Evolutionary conservation across 2,329 filamentous ascomycete genomes (phyloP), one percentile per base, ranked within the genome.

Genomic region (Colletotrichum euphorbiae): DNA sequence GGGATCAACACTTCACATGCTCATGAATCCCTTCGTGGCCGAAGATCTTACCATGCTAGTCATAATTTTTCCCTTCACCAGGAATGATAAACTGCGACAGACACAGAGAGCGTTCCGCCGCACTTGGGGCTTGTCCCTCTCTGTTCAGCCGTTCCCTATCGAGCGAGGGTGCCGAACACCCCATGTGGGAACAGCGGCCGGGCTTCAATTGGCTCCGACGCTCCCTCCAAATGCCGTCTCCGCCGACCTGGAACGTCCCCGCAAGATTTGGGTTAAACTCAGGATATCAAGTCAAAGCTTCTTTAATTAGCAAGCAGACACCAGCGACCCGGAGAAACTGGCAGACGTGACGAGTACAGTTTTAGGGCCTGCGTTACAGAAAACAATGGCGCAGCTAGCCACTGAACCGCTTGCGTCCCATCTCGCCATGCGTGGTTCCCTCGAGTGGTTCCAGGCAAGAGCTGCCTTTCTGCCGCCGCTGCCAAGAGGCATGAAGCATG

Each of bases 181-280:
- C 17, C 4, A 28, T 9, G 3, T 21, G 33, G 33, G 11, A 40
- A 6, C 12, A 13, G 51, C 17, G 7, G 51, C 4, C 12, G 28
- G 31, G 17, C 31, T 21, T 17, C 43, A 21, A 59, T 59, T 59
- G 56, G 56, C 43, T 17, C 24, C 13, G 19, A 24, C 17, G 19
- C 55, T 46, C 40, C 55, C 55, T 46, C 31, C 24, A 40, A 24
- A 45, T 58, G 40, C 55, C 55, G 24, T 21, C 15, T 33, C 24
- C 40, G 12, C 28, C 42, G 31, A 28, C 42, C 45, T 46, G 45
- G 43, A 52, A 33, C 52, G 43, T 17, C 31, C 21, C 28, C 24
- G 9, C 12, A 33, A 38, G 6, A 51, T 15, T 54, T 67, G 52
- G 63, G 63, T 56, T 64, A 46, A 57, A 64, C 64, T 52, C 36